Evolutionary conservation across 495 filamentous ascomycete species (phyloP).

Genomic region (Extremus antarcticus): DNA sequence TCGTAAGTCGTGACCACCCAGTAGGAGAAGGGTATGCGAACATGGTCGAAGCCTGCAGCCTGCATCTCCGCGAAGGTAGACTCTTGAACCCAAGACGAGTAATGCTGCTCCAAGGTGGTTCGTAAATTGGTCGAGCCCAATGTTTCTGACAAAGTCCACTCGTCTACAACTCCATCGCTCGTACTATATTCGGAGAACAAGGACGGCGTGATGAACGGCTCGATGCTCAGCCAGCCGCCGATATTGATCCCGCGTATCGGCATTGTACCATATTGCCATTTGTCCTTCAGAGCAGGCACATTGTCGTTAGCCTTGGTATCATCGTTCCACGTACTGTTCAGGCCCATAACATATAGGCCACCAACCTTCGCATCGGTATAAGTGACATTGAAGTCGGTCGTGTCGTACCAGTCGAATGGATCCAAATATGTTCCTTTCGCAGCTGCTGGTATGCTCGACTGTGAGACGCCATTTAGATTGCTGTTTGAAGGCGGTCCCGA

Average conservation of each 20-base stretch:
- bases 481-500: conserved; percentile 38
- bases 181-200: conserved; percentile 61
- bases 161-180: conserved; percentile 63
- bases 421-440: conserved; percentile 72
- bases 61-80: conserved; percentile 73
- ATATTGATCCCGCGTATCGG: conserved; percentile 87
- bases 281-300: conserved; percentile 64
- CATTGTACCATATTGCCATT: conserved; percentile 61
- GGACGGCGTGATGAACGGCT: conserved; percentile 91
- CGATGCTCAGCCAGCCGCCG: conserved; percentile 88
- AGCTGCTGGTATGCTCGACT: conserved; percentile 51
- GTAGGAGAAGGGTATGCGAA: conserved; percentile 89
- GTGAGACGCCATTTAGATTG: conserved; percentile 48
- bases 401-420: conserved; percentile 89
- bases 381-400: conserved; percentile 83
- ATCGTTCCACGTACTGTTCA: conserved; percentile 82
- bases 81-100: conserved; percentile 75
- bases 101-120: conserved; percentile 71
- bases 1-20: conserved; percentile 85
- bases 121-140: conserved; percentile 53
- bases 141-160: conserved; percentile 64
- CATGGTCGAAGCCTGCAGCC: conserved; percentile 86
- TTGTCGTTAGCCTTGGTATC: conserved; percentile 63
- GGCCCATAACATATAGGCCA: conserved; percentile 78
- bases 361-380: conserved; percentile 81